Evolutionary conservation across 768 basidiomycete genomes (phyloP).

Genomic region (Daedalea quercina): DNA sequence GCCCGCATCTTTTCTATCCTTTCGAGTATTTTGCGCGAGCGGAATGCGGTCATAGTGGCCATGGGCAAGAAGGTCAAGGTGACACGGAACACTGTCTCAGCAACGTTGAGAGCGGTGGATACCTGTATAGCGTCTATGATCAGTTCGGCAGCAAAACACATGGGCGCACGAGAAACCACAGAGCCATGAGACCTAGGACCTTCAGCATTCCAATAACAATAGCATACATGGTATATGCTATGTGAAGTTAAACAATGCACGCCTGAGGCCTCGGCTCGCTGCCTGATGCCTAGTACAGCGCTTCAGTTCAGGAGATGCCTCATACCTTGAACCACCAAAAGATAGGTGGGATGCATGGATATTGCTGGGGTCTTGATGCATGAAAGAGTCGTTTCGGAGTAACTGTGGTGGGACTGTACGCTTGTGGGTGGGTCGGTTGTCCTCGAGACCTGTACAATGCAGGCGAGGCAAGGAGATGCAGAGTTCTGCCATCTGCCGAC

Average conservation of each 20-base stretch:
- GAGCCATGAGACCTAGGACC: no score
- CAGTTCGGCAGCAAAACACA: background rate
- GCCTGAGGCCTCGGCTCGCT: no score
- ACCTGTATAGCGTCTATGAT: conserved; percentile 34
- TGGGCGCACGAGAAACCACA: no score
- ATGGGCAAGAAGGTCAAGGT: conserved; percentile 71
- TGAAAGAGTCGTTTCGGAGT: background rate
- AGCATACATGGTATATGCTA: no score
- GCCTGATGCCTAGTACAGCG: no score
- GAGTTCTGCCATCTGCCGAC: background rate
- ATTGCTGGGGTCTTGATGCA: background rate
- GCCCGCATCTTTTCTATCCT: conserved; percentile 32
- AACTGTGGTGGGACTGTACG: background rate
- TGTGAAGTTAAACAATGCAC: no score
- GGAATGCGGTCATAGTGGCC: conserved; percentile 51
- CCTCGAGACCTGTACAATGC: background rate
- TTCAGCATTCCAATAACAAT: no score
- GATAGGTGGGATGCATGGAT: background rate
- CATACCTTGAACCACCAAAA: background rate
- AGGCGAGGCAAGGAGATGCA: background rate
- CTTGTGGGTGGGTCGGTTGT: background rate
- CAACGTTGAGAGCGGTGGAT: conserved; percentile 63
- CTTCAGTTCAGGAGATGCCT: background rate
- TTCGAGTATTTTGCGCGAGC: conserved; percentile 43
- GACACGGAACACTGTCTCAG: conserved; percentile 62